Conservation (phyloP, 805 yeast species). For the Lipomyces spencermartinsiae region DNA sequence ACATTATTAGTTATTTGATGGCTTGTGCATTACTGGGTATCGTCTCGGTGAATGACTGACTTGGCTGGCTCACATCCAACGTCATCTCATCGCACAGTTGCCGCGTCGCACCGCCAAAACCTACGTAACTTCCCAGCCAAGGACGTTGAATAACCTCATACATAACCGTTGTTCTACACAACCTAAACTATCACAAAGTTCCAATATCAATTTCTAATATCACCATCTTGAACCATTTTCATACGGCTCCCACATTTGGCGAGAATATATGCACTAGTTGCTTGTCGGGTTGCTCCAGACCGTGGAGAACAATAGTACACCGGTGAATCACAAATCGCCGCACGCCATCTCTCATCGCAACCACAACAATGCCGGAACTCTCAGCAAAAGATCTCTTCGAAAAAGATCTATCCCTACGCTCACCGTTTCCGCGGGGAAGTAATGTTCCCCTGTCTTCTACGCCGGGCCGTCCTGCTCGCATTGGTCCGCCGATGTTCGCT, state of each 20-base stretch:
- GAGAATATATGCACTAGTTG: neutral
- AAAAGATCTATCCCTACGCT: conserved; percentile 29
- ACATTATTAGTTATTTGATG: neutral
- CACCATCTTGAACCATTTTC: neutral
- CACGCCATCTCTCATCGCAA: neutral
- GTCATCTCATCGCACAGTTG: neutral
- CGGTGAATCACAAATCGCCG: neutral
- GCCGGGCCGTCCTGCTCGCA: conserved; percentile 7
- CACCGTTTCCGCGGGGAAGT: conserved; percentile 28
- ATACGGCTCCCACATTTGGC: neutral
- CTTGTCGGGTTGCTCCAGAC: neutral
- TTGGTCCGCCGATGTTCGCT: conserved; percentile 8
- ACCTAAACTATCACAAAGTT: neutral
- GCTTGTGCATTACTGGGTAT: neutral
- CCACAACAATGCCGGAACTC: conserved; percentile 27
- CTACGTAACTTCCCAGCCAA: conserved; percentile 1
- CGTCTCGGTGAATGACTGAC: too few species aligned
- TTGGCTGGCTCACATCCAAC: neutral
- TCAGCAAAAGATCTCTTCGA: conserved; percentile 27
- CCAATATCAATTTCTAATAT: neutral
- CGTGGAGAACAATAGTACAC: neutral
- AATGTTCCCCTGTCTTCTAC: neutral
- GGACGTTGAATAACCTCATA: neutral
- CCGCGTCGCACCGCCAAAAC: neutral
- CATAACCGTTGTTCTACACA: neutral